These are phyloP conservation scores for Berkeleyomyces basicola DNA, from an alignment of 2,329 filamentous ascomycete genomes.

Conservation along the genomic window DNA sequence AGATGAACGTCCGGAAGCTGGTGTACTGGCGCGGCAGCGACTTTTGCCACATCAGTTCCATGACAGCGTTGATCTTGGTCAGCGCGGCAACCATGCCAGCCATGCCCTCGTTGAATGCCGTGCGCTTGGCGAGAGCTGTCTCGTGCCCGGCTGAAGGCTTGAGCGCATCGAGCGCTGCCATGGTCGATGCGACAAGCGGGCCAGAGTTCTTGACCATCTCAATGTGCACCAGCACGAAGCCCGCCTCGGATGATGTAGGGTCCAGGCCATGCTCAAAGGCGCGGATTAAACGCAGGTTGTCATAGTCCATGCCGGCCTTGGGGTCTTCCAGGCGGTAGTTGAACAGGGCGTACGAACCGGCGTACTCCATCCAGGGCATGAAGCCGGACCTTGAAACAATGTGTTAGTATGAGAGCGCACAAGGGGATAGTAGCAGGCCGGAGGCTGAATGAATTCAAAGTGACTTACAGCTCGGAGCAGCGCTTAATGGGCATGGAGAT, in stretches of 20 bases:
- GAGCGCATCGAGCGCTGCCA: constrained; percentile 46
- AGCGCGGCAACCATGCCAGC: constrained; percentile 44
- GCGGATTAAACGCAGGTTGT: constrained; percentile 66
- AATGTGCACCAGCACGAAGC: constrained; percentile 89
- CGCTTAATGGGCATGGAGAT: constrained; percentile 70
- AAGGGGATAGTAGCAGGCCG: background rate
- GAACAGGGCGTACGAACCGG: constrained; percentile 50
- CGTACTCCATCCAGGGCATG: constrained; percentile 84
- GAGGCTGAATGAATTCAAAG: background rate
- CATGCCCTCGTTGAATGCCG: constrained; percentile 48
- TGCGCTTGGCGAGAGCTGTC: constrained; percentile 27
- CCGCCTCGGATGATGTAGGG: constrained; percentile 74
- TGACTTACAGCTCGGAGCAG: constrained; percentile 67
- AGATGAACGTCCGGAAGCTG: constrained; percentile 90
- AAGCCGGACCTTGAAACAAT: constrained; percentile 41
- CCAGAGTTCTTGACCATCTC: constrained; percentile 88
- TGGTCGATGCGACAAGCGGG: constrained; percentile 54
- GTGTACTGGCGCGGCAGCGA: constrained; percentile 73
- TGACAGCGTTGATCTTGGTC: constrained; percentile 43
- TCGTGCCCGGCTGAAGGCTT: constrained; percentile 15
- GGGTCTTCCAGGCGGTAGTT: constrained; percentile 48
- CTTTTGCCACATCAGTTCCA: constrained; percentile 87
- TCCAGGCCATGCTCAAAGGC: constrained; percentile 85
- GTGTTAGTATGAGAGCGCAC: constrained; percentile 1
- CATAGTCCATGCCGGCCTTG: constrained; percentile 38